A percentile compares a stretch with the other conserved stretches of the same genome.
These are phyloP conservation scores for Fusarium pseudonygamai DNA, from an alignment of 2,329 filamentous ascomycete species.

Conservation along the genomic window DNA sequence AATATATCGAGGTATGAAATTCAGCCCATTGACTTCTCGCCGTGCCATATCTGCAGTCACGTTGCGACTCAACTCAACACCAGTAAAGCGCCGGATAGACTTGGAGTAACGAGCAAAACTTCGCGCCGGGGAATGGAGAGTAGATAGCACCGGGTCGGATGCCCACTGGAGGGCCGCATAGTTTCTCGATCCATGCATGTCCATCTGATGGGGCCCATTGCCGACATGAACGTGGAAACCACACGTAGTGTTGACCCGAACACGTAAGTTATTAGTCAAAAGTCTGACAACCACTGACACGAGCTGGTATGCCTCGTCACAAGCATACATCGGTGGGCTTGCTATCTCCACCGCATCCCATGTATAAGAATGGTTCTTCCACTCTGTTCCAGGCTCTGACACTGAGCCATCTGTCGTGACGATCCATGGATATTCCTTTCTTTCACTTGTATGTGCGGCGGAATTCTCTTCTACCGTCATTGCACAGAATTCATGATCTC, in stretches of 20 bases:
- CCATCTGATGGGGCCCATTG: constrained; percentile 45
- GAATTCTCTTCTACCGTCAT: background rate
- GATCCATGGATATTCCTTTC: constrained; percentile 5
- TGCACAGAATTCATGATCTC: background rate
- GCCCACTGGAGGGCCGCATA: constrained; percentile 49
- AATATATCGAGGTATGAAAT: constrained; percentile 20
- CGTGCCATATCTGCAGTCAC: constrained; percentile 1
- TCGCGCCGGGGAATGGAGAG: constrained; percentile 49
- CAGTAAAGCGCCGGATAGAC: constrained; percentile 19
- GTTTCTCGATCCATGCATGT: constrained; percentile 42
- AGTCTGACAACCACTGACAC: constrained; percentile 46
- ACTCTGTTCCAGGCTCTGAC: background rate
- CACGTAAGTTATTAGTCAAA: constrained; percentile 44
- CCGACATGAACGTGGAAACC: constrained; percentile 53
- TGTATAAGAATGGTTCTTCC: background rate
- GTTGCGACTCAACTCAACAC: constrained; percentile 2
- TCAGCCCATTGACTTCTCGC: background rate
- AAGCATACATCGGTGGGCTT: constrained; percentile 48
- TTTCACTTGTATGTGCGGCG: background rate
- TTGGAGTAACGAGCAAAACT: constrained; percentile 3
- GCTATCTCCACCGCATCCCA: constrained; percentile 46
- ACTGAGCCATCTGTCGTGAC: constrained; percentile 12
- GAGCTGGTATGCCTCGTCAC: constrained; percentile 41
- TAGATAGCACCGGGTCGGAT: constrained; percentile 49
- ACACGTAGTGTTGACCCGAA: constrained; percentile 47